Conservation (phyloP, 2,329 filamentous ascomycete species). For the Colletotrichum caudatum region DNA sequence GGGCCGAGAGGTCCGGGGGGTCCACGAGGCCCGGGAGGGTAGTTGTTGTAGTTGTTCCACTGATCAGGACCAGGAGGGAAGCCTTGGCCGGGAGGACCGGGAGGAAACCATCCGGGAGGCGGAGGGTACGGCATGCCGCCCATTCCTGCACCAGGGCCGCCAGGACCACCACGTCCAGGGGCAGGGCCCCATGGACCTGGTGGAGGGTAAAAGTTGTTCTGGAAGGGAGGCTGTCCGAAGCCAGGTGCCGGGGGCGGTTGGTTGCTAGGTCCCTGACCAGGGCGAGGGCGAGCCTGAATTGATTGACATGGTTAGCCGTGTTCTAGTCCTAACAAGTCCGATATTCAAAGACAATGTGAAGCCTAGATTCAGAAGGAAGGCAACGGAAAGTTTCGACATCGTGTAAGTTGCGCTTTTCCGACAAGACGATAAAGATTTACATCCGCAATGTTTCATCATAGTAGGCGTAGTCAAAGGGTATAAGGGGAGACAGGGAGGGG, state of each 20-base stretch:
- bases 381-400: constrained; percentile 99
- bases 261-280: constrained; percentile 49
- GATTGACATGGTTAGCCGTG: constrained; percentile 46
- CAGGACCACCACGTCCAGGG: constrained; percentile 56
- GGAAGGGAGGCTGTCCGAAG: constrained; percentile 60
- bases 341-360: constrained; percentile 29
- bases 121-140: constrained; percentile 83
- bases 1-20: constrained; percentile 55
- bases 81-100: constrained; percentile 75
- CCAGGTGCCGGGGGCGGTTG: constrained; percentile 52
- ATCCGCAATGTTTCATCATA: constrained; percentile 98
- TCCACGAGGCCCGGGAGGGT: constrained; percentile 70
- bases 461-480: constrained; percentile 39
- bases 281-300: constrained; percentile 56
- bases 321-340: constrained; percentile 24
- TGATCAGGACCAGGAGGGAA: constrained; percentile 72
- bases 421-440: constrained; percentile 80
- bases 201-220: constrained; percentile 64
- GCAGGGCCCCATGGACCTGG: constrained; percentile 67
- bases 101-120: constrained; percentile 82
- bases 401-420: constrained; percentile 90
- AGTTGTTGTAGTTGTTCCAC: constrained; percentile 68
- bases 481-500: constrained; percentile 26
- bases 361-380: constrained; percentile 93
- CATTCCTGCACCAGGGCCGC: constrained; percentile 61